Conservation (phyloP, 2,329 filamentous ascomycete species). For the Calonectria montana region DNA sequence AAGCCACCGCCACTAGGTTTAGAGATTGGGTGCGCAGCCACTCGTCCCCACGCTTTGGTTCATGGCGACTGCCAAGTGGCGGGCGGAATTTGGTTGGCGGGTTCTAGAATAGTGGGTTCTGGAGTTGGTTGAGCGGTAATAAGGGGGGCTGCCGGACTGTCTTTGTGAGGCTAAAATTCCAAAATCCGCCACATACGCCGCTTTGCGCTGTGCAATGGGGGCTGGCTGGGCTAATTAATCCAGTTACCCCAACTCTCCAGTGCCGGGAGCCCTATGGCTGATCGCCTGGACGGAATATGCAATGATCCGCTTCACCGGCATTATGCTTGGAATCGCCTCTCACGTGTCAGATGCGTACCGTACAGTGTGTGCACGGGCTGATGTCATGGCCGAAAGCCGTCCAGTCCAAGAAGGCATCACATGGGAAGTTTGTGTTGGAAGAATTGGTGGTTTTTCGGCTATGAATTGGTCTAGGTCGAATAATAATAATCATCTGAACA, state of each 20-base stretch:
- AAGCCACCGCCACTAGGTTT: slow-evolving; percentile 31
- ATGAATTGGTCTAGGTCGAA: neutral
- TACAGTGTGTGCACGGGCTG: slow-evolving; percentile 22
- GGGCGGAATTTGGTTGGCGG: slow-evolving; percentile 3
- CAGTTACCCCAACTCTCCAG: neutral
- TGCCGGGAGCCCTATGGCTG: too few relatives aligned
- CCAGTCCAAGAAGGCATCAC: slow-evolving; percentile 19
- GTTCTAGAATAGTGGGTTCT: slow-evolving; percentile 3
- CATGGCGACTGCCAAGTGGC: slow-evolving; percentile 18
- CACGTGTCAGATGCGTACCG: slow-evolving; percentile 30
- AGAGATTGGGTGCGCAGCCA: neutral
- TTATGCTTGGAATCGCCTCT: slow-evolving; percentile 12
- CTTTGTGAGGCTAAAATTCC: slow-evolving; percentile 1
- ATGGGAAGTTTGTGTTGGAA: slow-evolving; percentile 27
- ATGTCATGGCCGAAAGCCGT: slow-evolving; percentile 34
- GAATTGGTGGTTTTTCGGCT: neutral
- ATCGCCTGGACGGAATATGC: slow-evolving; percentile 2
- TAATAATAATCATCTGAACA: neutral
- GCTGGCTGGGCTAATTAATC: neutral
- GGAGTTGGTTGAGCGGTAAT: neutral
- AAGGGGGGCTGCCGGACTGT: neutral
- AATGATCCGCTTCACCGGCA: slow-evolving; percentile 10
- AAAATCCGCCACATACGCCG: neutral
- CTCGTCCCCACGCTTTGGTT: slow-evolving; percentile 10
- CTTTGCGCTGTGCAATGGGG: neutral